Conservation (phyloP, 2,329 filamentous ascomycete genomes). For the Stylonectria norvegica region DNA sequence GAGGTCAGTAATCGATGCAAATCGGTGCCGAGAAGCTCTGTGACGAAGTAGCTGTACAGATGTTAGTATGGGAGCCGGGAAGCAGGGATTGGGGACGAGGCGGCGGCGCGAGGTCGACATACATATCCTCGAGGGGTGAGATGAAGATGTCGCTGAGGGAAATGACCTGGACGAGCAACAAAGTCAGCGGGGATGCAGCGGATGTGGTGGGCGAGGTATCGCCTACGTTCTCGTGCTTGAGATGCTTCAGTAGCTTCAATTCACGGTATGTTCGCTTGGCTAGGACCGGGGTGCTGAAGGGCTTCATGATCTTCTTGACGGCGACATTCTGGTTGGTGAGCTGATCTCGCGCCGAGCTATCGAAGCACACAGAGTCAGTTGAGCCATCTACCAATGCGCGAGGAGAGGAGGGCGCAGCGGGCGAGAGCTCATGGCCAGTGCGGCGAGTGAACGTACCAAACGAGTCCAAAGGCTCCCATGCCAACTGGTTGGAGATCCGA, state of each 20-base stretch:
- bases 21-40: slow-evolving; percentile 94
- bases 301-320: slow-evolving; percentile 99
- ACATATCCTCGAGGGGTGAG: slow-evolving; percentile 98
- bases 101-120: slow-evolving; percentile 33
- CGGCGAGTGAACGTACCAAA: slow-evolving; percentile 74
- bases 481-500: slow-evolving; percentile 97
- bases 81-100: slow-evolving; percentile 7
- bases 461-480: slow-evolving; percentile 97
- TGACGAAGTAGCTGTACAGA: slow-evolving; percentile 81
- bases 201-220: slow-evolving; percentile 4
- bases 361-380: too few species aligned
- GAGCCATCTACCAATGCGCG: too few species aligned
- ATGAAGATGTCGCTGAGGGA: slow-evolving; percentile 99
- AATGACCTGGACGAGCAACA: slow-evolving; percentile 65
- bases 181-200: slow-evolving; percentile 7
- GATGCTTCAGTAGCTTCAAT: slow-evolving; percentile 93
- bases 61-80: slow-evolving; percentile 13
- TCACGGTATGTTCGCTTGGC: slow-evolving; percentile 98
- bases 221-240: slow-evolving; percentile 89
- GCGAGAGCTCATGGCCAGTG: too few species aligned
- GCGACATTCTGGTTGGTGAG: slow-evolving; percentile 95
- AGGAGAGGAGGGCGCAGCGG: too few species aligned
- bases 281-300: slow-evolving; percentile 97
- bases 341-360: slow-evolving; percentile 93
- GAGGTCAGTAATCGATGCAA: slow-evolving; percentile 93